Conservation (phyloP, 2,329 filamentous ascomycete genomes). For the Knoxdaviesia capensis region DNA sequence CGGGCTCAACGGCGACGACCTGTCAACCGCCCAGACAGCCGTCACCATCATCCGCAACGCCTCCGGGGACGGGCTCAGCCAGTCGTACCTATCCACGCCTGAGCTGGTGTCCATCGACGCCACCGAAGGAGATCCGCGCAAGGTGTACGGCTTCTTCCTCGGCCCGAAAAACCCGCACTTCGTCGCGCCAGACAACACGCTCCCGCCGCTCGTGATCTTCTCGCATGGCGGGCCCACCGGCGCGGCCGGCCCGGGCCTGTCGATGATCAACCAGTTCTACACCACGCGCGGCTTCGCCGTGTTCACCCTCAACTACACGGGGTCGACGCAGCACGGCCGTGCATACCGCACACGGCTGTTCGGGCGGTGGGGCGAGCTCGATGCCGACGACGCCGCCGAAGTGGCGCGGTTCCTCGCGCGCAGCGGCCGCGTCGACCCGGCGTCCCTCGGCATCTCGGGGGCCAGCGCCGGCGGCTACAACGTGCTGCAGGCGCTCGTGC, state of each 20-base stretch:
- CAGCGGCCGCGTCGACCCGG: slow-evolving; percentile 14
- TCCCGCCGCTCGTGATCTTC: slow-evolving; percentile 27
- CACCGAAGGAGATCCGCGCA: too few species aligned
- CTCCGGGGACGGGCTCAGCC: too few species aligned
- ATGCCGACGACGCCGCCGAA: slow-evolving; percentile 28
- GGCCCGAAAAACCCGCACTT: slow-evolving; percentile 26
- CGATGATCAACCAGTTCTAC: slow-evolving; percentile 26
- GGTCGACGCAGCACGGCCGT: slow-evolving; percentile 28
- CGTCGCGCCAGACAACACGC: slow-evolving; percentile 13
- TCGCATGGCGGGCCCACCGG: slow-evolving; percentile 31
- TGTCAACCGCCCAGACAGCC: too few species aligned
- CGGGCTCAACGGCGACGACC: slow-evolving; percentile 3
- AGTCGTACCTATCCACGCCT: too few species aligned
- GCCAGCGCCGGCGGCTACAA: slow-evolving; percentile 32
- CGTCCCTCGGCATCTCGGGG: slow-evolving; percentile 26
- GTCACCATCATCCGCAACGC: too few species aligned
- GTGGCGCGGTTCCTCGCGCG: slow-evolving; percentile 20
- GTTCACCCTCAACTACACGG: slow-evolving; percentile 28
- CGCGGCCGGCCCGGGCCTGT: slow-evolving; percentile 20
- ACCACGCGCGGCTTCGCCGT: slow-evolving; percentile 32
- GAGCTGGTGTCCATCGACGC: too few species aligned
- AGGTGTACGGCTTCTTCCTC: slow-evolving; percentile 25
- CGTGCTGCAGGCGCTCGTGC: slow-evolving; percentile 25
- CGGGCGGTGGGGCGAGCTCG: slow-evolving; percentile 27
- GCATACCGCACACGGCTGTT: slow-evolving; percentile 27